These are phyloP conservation scores for Pseudopyricularia cyperi DNA, from an alignment of 2,329 filamentous ascomycete species.

Conservation along the genomic window DNA sequence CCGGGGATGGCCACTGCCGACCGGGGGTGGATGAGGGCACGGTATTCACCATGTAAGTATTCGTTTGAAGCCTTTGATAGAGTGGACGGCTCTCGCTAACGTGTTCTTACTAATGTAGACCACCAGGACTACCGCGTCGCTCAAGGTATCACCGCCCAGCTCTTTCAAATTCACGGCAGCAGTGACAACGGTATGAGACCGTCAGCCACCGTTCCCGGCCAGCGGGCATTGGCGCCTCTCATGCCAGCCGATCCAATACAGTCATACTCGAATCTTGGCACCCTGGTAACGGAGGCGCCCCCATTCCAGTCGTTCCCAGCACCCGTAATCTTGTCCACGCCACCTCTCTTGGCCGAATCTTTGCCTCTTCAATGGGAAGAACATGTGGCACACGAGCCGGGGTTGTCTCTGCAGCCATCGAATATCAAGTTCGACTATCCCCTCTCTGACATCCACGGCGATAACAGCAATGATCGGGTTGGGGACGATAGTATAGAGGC, in stretches of 20 bases:
- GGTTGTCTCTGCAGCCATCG: too few species aligned
- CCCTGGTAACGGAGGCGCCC: neutral
- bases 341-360: too few species aligned
- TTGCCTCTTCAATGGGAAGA: too few species aligned
- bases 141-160: neutral
- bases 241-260: neutral
- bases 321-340: too few species aligned
- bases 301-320: neutral
- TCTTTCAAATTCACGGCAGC: neutral
- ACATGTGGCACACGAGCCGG: too few species aligned
- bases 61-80: neutral
- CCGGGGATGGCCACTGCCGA: neutral
- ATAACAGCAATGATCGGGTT: too few species aligned
- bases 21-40: neutral
- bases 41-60: slow-evolving; percentile 1
- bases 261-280: neutral
- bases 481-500: too few species aligned
- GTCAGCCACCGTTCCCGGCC: neutral
- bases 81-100: neutral
- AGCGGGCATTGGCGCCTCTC: neutral
- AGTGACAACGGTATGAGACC: neutral
- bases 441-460: too few species aligned
- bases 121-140: neutral
- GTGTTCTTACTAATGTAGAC: neutral
- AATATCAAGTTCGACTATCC: too few species aligned